phyloP scores from a whole-genome alignment of 2,329 filamentous ascomycete species.

The Graphiopsis chlorocephala region DNA sequence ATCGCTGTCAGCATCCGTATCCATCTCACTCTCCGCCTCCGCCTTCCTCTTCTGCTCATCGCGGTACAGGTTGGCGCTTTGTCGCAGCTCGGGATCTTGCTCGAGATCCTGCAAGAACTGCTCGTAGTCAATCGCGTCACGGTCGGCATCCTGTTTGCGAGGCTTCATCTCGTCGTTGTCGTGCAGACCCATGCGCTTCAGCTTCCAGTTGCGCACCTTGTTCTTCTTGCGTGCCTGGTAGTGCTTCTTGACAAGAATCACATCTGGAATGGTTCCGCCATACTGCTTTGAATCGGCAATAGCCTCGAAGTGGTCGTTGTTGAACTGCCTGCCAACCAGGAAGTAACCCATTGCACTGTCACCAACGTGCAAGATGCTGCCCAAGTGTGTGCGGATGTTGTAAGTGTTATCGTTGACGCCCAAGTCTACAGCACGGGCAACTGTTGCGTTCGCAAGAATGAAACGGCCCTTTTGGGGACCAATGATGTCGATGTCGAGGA shows the following conservation, averaged over 20 bases:
- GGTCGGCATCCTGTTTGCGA: constrained; percentile 82
- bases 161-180: constrained; percentile 77
- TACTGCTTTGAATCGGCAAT: constrained; percentile 77
- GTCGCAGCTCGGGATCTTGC: constrained; percentile 84
- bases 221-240: constrained; percentile 81
- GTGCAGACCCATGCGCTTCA: constrained; percentile 89
- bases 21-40: constrained; percentile 53
- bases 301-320: constrained; percentile 80
- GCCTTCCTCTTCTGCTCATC: constrained; percentile 50
- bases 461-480: constrained; percentile 76
- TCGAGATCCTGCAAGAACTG: constrained; percentile 96
- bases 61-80: constrained; percentile 84
- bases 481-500: constrained; percentile 87
- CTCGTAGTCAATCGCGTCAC: constrained; percentile 91
- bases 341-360: constrained; percentile 96
- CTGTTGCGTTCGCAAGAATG: constrained; percentile 80
- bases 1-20: constrained; percentile 54
- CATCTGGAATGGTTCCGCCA: constrained; percentile 78
- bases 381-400: constrained; percentile 86
- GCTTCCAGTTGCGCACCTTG: constrained; percentile 76
- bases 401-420: constrained; percentile 84
- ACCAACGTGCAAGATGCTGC: constrained; percentile 77
- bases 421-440: constrained; percentile 82
- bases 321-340: constrained; percentile 85
- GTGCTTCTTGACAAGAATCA: constrained; percentile 94